Base-by-base conservation (phyloP, 2,329 filamentous ascomycete species). In the Trichoderma arundinaceum region DNA sequence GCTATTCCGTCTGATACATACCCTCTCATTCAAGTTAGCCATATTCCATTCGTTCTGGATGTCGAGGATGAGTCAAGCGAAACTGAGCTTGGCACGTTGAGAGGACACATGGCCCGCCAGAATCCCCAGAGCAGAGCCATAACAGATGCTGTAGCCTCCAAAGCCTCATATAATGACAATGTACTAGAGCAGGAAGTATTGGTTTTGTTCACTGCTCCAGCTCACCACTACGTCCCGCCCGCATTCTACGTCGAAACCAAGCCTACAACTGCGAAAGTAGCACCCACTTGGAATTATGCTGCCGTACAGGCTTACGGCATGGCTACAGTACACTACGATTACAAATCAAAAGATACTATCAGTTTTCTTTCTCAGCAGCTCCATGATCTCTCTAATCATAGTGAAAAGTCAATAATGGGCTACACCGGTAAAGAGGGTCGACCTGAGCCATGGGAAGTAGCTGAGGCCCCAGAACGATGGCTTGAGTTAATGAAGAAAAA, bases 21-120 rank as follows among this genome's bases (percentile, higher is more conserved):
- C 68, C 81, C 83, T 0, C 77, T 83, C 17, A 80, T 90, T 4
- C 86, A 88, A 69, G 81, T 80, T 57, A 87, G 79, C 59, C 87
- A 90, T 70, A 83, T 89, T n/a, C 87, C 87, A 0, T 89, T 81
- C 70, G 71, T 89, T 0, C 75, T 89, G 1, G 85, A 88, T 67
- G 72, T 82, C 8, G 65, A 78, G 4, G 77, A 82, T 66, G 77
- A 81, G 35, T 46, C 71, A 2, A 78, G 72, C 64, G 76, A 79
- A 51, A 76, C 76, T 0, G 77, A 81, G 17, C 71, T 79, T 0
- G 75, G 75, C 22, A 73, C 71, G 5, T 78, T 91, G 2, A 80
- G 87, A 2, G 88, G 86, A 4, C 88, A 91, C 69, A 74, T 90
- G 28, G 87, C 88, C 0, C 79, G 83, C 28, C 78, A 80, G 41